Evolutionary conservation across 2,329 filamentous ascomycete genomes (phyloP).

Genomic region (Talaromyces verruculosus): DNA sequence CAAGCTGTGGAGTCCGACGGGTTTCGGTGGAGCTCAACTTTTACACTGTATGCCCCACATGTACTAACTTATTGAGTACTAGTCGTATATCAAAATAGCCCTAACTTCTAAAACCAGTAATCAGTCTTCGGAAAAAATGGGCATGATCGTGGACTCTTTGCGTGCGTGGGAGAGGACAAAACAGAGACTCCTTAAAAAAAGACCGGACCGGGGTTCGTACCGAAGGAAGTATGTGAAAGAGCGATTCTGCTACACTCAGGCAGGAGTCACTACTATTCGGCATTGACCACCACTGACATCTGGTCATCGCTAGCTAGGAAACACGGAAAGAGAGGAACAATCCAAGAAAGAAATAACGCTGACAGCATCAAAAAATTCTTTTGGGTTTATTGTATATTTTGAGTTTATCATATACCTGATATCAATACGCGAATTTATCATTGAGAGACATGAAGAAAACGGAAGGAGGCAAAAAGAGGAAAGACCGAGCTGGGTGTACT

Average conservation of each 20-base stretch:
- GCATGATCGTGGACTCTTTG: not conserved
- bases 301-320: not conserved
- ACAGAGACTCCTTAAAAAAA: not conserved
- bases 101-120: not conserved
- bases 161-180: not conserved
- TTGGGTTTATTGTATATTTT: too few relatives aligned
- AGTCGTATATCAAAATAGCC: not conserved
- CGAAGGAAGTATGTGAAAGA: not conserved
- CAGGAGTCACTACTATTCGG: not conserved
- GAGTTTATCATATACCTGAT: too few relatives aligned
- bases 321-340: too few relatives aligned
- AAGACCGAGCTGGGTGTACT: too few relatives aligned
- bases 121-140: not conserved
- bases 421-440: too few relatives aligned
- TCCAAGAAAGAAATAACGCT: too few relatives aligned
- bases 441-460: too few relatives aligned
- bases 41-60: not conserved
- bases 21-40: not conserved
- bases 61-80: not conserved
- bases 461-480: too few relatives aligned
- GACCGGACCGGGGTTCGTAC: not conserved
- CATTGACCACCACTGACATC: not conserved
- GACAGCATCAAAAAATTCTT: too few relatives aligned
- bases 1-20: not conserved
- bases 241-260: not conserved